Evolutionary conservation across 2,329 filamentous ascomycete genomes (phyloP).

Genomic region (Colletotrichum cereale): DNA sequence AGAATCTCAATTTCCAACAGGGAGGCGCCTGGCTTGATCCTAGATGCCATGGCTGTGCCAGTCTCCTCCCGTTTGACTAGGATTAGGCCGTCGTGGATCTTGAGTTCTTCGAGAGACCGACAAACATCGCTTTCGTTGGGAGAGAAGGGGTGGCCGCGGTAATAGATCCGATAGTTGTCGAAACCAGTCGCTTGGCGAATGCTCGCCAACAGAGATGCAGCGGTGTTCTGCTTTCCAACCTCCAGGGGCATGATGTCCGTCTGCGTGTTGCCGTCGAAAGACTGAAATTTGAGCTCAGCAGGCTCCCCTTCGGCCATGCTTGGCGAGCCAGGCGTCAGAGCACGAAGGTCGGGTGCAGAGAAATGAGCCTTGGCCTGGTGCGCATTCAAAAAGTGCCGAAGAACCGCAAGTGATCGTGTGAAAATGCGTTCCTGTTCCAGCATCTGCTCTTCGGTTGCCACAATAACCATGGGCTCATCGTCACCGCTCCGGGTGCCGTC

Average conservation of each 20-base stretch:
- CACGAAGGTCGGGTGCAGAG: constrained; percentile 68
- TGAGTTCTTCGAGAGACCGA: constrained; percentile 76
- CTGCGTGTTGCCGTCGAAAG: constrained; percentile 72
- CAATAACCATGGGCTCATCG: constrained; percentile 66
- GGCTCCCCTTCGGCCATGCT: constrained; percentile 71
- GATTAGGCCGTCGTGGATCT: constrained; percentile 73
- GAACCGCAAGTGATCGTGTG: constrained; percentile 75
- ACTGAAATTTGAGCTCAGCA: constrained; percentile 79
- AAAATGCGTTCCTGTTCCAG: constrained; percentile 73
- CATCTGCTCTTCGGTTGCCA: constrained; percentile 61
- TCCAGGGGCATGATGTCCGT: constrained; percentile 72
- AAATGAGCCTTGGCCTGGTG: constrained; percentile 73
- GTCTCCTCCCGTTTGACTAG: constrained; percentile 73
- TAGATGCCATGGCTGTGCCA: constrained; percentile 54
- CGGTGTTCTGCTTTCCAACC: constrained; percentile 79
- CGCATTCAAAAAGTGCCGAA: constrained; percentile 75
- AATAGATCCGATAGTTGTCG: constrained; percentile 80
- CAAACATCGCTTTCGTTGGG: constrained; percentile 70
- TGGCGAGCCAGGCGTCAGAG: constrained; percentile 64
- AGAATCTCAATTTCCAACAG: constrained; percentile 83
- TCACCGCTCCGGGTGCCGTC: constrained; percentile 58
- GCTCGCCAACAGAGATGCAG: constrained; percentile 75
- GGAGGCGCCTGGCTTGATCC: constrained; percentile 64
- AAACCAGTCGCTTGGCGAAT: constrained; percentile 80
- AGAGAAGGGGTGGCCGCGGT: constrained; percentile 74